Evolutionary conservation across 2,329 filamentous ascomycete genomes (phyloP).

Genomic region (Trichophyton simii): DNA sequence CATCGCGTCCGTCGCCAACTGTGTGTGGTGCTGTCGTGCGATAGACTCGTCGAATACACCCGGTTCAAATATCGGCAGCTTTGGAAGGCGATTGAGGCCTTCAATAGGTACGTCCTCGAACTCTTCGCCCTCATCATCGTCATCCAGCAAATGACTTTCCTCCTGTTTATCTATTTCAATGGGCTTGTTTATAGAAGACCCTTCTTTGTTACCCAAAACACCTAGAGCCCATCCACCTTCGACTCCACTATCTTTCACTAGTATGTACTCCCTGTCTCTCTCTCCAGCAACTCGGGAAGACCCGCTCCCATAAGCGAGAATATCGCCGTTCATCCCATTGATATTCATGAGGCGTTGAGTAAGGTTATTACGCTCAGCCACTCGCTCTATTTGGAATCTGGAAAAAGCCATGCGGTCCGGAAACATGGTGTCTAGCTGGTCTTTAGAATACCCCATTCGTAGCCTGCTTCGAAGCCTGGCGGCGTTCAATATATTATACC

Average conservation of each 20-base stretch:
- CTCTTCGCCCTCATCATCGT: conserved; percentile 61
- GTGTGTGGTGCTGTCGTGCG: conserved; percentile 27
- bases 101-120: conserved; percentile 92
- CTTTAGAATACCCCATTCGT: conserved; percentile 91
- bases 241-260: conserved; percentile 88
- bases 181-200: conserved; percentile 68
- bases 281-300: conserved; percentile 52
- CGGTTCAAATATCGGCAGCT: conserved; percentile 33
- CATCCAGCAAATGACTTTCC: conserved; percentile 42
- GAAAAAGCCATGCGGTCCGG: conserved; percentile 96
- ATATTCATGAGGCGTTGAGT: conserved; percentile 92
- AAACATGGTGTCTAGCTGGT: conserved; percentile 93
- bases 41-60: conserved; percentile 28
- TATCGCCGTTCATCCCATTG: conserved; percentile 72
- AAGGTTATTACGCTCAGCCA: conserved; percentile 81
- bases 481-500: conserved; percentile 95
- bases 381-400: conserved; percentile 87
- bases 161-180: conserved; percentile 72
- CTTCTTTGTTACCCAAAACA: conserved; percentile 75
- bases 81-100: conserved; percentile 73
- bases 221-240: conserved; percentile 94
- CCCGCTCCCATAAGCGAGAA: conserved; percentile 52
- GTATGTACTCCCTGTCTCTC: conserved; percentile 81
- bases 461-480: conserved; percentile 76
- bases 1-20: conserved; percentile 6